Evolutionary conservation across 164 flowering plant species (phyloP).

Genomic region (Chimonanthus salicifolius): DNA sequence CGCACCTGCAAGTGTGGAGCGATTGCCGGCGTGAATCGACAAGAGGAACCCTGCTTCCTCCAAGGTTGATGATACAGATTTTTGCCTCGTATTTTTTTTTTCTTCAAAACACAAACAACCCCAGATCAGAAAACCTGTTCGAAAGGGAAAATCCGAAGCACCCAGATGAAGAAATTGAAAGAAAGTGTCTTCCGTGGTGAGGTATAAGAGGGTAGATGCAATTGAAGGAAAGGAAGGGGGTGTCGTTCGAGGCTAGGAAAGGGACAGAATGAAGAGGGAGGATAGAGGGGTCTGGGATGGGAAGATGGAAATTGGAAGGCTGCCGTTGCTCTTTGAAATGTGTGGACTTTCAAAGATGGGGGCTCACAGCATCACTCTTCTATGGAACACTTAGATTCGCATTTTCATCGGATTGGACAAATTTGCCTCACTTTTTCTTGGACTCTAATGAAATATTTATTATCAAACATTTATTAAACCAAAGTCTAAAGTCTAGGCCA

Average conservation of each 20-base stretch:
- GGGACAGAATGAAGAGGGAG: background rate
- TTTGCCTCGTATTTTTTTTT: too few relatives aligned
- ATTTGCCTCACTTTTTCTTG: too few relatives aligned
- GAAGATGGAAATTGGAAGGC: background rate
- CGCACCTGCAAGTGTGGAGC: too few relatives aligned
- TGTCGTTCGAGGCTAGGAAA: background rate
- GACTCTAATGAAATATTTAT: too few relatives aligned
- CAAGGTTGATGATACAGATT: too few relatives aligned
- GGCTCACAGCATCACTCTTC: background rate
- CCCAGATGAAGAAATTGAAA: background rate
- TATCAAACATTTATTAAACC: too few relatives aligned
- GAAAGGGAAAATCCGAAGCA: background rate
- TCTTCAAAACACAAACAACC: background rate
- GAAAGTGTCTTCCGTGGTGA: background rate
- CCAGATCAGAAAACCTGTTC: background rate
- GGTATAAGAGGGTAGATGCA: background rate
- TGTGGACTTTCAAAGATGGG: background rate
- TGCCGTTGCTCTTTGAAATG: background rate
- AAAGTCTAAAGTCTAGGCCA: too few relatives aligned
- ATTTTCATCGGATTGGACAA: too few relatives aligned
- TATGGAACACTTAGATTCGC: background rate
- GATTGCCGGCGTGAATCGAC: background rate
- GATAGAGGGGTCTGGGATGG: background rate
- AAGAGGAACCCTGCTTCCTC: background rate
- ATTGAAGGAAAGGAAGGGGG: background rate